These are phyloP conservation scores for Tolypocladium amazonense DNA, from an alignment of 2,329 filamentous ascomycete genomes.

Conservation along the genomic window DNA sequence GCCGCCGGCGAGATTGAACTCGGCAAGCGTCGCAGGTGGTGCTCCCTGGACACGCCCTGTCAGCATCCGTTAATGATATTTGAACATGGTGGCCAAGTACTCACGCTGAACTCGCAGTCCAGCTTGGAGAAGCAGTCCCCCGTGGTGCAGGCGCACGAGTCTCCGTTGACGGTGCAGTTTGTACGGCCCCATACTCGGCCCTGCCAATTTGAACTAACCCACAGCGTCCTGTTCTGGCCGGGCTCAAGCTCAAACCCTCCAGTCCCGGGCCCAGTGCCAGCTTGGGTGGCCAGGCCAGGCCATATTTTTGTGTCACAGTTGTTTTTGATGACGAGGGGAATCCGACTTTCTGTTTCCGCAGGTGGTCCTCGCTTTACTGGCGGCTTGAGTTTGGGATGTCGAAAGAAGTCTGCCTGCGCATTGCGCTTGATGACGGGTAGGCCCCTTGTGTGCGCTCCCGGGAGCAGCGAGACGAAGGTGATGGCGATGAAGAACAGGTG, in stretches of 20 bases:
- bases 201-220: conserved; percentile 65
- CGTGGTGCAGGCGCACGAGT: conserved; percentile 59
- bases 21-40: conserved; percentile 65
- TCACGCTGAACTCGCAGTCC: conserved; percentile 58
- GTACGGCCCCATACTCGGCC: conserved; percentile 76
- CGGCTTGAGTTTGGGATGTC: conserved; percentile 12
- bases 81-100: conserved; percentile 12
- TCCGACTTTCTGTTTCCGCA: conserved; percentile 23
- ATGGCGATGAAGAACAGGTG: conserved; percentile 11
- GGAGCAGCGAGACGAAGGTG: conserved; percentile 10
- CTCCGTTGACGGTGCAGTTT: conserved; percentile 65
- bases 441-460: conserved; percentile 6
- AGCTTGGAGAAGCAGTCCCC: conserved; percentile 67
- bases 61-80: not conserved
- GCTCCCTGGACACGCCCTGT: conserved; percentile 40
- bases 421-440: conserved; percentile 7
- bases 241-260: conserved; percentile 58
- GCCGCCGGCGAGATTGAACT: conserved; percentile 67
- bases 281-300: conserved; percentile 65
- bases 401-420: conserved; percentile 17
- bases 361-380: conserved; percentile 19
- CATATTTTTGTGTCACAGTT: conserved; percentile 61
- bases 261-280: conserved; percentile 54
- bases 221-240: conserved; percentile 48
- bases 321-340: conserved; percentile 61